A percentile compares a stretch with the other conserved stretches of the same genome.
phyloP scores from a whole-genome alignment of 1,139 yeast genomes.

The Magnusiomyces suaveolens region DNA sequence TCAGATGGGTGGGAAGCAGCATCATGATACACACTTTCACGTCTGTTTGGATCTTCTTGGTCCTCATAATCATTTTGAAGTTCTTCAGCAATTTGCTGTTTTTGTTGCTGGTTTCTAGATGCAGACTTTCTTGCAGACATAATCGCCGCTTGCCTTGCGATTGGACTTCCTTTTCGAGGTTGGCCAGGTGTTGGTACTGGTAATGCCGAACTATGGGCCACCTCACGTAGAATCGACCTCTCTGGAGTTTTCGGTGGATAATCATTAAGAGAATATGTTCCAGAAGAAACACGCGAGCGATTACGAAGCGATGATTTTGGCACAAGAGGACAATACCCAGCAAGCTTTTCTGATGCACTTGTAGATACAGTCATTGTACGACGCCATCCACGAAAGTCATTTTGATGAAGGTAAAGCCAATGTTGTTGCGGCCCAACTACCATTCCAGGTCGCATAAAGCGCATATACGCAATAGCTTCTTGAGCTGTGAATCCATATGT shows the following conservation, averaged over 20 bases:
- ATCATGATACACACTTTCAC: not conserved
- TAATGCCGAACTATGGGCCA: slow-evolving; percentile 56
- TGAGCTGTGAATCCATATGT: slow-evolving; percentile 95
- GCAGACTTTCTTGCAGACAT: not conserved
- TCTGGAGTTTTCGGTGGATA: slow-evolving; percentile 59
- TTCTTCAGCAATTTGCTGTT: not conserved
- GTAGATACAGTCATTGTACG: slow-evolving; percentile 79
- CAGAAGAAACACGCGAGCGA: not conserved
- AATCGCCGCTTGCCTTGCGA: slow-evolving; percentile 17
- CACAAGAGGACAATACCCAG: slow-evolving; percentile 67
- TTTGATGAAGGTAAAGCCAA: slow-evolving; percentile 93
- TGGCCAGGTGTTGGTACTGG: slow-evolving; percentile 95
- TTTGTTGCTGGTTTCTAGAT: not conserved
- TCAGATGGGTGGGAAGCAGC: not conserved
- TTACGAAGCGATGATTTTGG: slow-evolving; percentile 23
- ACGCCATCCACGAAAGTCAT: slow-evolving; percentile 93
- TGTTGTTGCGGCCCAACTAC: slow-evolving; percentile 99
- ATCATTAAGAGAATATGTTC: not conserved
- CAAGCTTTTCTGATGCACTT: slow-evolving; percentile 60
- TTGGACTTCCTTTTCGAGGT: slow-evolving; percentile 55
- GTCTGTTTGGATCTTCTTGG: not conserved
- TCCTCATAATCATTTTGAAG: not conserved
- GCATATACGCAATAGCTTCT: slow-evolving; percentile 92
- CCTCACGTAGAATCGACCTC: slow-evolving; percentile 62
- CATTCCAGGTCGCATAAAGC: slow-evolving; percentile 97